phyloP scores from a whole-genome alignment of 192 early-diverging fungal species.

The Gryganskiella cystojenkinii region DNA sequence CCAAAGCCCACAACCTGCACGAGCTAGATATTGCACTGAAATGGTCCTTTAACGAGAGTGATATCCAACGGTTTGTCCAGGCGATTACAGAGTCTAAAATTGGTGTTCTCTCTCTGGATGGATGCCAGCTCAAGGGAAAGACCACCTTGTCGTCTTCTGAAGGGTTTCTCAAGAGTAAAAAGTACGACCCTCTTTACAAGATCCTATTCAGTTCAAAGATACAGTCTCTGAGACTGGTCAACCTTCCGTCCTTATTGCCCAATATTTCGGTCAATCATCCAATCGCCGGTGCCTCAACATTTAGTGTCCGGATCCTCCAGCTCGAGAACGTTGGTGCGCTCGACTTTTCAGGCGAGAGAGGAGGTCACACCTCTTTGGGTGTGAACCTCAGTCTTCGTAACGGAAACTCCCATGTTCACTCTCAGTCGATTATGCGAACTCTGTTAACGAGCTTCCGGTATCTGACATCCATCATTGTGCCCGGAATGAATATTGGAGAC shows the following conservation, averaged over 20 bases:
- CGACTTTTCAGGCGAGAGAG: slow-evolving; percentile 12
- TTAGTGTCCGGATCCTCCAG: slow-evolving; percentile 7
- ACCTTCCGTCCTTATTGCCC: slow-evolving; percentile 23
- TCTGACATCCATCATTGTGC: slow-evolving; percentile 7
- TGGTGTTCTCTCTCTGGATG: slow-evolving; percentile 12
- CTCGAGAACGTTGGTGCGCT: slow-evolving; percentile 22
- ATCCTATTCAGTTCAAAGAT: slow-evolving; percentile 29
- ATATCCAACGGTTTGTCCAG: slow-evolving; percentile 19
- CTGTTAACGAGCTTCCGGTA: slow-evolving; percentile 11
- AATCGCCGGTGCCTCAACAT: background rate
- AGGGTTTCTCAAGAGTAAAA: slow-evolving; percentile 22
- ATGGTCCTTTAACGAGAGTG: slow-evolving; percentile 25
- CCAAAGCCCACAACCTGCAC: slow-evolving; percentile 15
- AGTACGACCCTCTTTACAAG: slow-evolving; percentile 29
- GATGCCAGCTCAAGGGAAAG: slow-evolving; percentile 13
- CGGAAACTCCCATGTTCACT: background rate
- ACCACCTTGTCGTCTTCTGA: background rate
- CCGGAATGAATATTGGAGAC: slow-evolving; percentile 34
- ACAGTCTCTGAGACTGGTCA: slow-evolving; percentile 13
- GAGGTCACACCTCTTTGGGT: too few relatives aligned
- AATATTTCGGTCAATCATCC: slow-evolving; percentile 13
- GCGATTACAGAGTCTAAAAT: slow-evolving; percentile 22
- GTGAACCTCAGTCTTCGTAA: slow-evolving; percentile 2
- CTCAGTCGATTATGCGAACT: slow-evolving; percentile 9
- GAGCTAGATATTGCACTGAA: slow-evolving; percentile 20